Evolutionary conservation across 371 early-diverging fungal species (phyloP), one percentile per base, ranked within the genome.

Genomic region (Circinella minor): DNA sequence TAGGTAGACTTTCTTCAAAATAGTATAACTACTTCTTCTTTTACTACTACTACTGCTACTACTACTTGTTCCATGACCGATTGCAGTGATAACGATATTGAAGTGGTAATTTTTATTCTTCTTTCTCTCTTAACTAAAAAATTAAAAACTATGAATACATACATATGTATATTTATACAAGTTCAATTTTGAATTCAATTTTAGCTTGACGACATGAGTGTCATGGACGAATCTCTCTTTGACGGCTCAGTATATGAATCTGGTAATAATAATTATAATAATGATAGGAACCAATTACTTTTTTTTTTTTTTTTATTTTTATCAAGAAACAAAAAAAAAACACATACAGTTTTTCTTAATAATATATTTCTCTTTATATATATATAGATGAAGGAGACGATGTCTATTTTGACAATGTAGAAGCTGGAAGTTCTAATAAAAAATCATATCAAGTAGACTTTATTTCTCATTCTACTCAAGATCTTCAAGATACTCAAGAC

Each of bases 371-470:
- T 69, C 6, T n/a, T 13, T 54, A 18, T 18, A 70, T 49, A 74
- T 38, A 55, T 36, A 64, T 65, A 43, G 60, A 69, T 60, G 74
- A 69, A 20, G 70, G 63, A 43, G 65, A 70, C 20, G 70, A 74
- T 65, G 61, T 55, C 34, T 63, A 55, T 38, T 70, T 74, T 39
- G 74, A 74, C 27, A 65, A 69, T 14, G 67, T 39, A 34, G 46
- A 54, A 27, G 34, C 66, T 36, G 73, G 69, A 17, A 66, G 61
- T 27, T 68, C 66, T 47, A 65, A 48, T 20, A 67, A 67, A 43
- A 69, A 73, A 46, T 55, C 66, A 27, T 75, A 75, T 39, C 61
- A 71, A 51, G 75, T 75, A 8, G 75, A 75, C 54, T 75, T 66
- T 49, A 66, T 64, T 36, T 63, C 66, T 27, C 69, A 71, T 48